Base-by-base conservation (phyloP, 768 basidiomycete species). In the Tricholoma sp. region DNA sequence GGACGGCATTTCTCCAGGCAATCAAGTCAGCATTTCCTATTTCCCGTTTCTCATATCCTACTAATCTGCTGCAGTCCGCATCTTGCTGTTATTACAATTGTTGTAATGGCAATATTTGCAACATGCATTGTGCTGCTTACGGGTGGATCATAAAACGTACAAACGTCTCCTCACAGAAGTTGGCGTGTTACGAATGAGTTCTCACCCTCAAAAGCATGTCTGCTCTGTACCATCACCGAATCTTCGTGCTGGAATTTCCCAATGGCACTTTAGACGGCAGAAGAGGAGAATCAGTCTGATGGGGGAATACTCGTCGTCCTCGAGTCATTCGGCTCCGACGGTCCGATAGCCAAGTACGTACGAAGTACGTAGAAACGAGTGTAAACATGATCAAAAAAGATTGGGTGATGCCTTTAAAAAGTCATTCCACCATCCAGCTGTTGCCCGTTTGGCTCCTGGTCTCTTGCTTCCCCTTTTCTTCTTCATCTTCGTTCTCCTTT, bases 1-100 rank as follows among this genome's bases (percentile, higher is more conserved):
- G 80, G 71, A 77, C 80, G 59, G 84, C 85, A 1, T 88, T 89
- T 65, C 66, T 88, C 37, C 72, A 70, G 29, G 80, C 77, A 14
- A 75, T 80, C 24, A 85, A 82, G 88, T 84, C 61, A 55, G 76
- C 71, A 32, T 12, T 50, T 21, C 54, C 56, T 31, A 22, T 24
- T 31, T 12, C 21, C 43, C 53, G 56, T 22, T 18, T 29, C 56
- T 16, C 35, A 55, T 21, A 43, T 55, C 35, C 43, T 22, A 54
- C 34, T 50, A 29, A 45, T 34, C 55, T 57, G 24, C 57, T 57
- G 5, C 52, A 86, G 83, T 61, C 67, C 77, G 1, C 84, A 86
- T 62, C 64, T 80, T 24, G 72, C 75, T 4, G 69, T 85, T 35
- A 83, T 84, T 74, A 70, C 74, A 47, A 62, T 75, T 14, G 78